A percentile compares a stretch with the other conserved stretches of the same genome.
These are phyloP conservation scores for Ustilago hordei DNA, from an alignment of 1,284 basidiomycete genomes.

Conservation along the genomic window DNA sequence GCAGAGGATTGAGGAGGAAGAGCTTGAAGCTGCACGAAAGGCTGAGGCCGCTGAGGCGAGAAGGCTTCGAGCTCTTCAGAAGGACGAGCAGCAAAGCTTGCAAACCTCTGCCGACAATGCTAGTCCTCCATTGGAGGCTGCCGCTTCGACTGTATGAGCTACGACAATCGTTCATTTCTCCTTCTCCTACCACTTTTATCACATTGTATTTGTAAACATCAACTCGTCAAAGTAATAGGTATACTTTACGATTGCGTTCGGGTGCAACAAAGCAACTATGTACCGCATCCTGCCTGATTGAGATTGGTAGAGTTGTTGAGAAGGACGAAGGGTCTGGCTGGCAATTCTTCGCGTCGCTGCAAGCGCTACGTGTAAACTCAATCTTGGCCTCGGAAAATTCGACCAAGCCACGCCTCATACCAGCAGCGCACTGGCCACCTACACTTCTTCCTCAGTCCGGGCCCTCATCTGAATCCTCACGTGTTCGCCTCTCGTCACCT, in stretches of 20 bases:
- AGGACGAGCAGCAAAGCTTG: conserved; percentile 28
- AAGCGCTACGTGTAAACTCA: conserved; percentile 18
- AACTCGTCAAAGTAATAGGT: not conserved
- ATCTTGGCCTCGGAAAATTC: conserved; percentile 15
- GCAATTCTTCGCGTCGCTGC: not conserved
- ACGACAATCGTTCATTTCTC: not conserved
- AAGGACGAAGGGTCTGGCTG: not conserved
- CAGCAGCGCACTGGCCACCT: conserved; percentile 35
- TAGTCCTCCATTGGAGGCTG: conserved; percentile 18
- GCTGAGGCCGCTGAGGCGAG: conserved; percentile 30
- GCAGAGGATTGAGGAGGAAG: conserved; percentile 29
- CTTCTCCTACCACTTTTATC: not conserved
- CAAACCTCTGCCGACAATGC: conserved; percentile 16
- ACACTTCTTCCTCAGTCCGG: not conserved
- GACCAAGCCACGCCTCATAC: not conserved
- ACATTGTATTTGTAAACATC: conserved; percentile 1
- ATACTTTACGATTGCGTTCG: not conserved
- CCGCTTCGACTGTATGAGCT: conserved; percentile 25
- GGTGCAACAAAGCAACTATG: too few relatives aligned
- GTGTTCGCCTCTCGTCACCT: not conserved
- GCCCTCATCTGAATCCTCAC: not conserved
- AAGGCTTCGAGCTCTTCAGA: conserved; percentile 33
- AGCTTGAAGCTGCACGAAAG: conserved; percentile 34
- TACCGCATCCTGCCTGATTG: not conserved
- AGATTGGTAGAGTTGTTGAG: not conserved